Percentiles rank a stretch among this genome's conserved stretches.
Conservation (phyloP, 2,329 filamentous ascomycete genomes). For the Arthroderma uncinatum region DNA sequence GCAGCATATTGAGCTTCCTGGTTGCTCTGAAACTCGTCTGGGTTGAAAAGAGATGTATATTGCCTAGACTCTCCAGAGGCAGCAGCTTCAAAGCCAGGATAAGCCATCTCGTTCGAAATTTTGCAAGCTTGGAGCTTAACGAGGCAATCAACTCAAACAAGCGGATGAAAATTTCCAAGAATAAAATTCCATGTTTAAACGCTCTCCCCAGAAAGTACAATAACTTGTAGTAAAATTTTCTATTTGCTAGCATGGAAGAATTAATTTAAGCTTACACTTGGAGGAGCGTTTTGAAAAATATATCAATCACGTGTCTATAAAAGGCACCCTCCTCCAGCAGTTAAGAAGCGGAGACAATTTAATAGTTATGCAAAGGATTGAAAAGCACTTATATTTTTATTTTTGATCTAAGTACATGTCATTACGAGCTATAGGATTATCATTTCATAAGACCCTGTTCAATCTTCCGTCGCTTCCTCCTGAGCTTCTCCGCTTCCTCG, state of each 20-base stretch:
- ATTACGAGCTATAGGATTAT: conserved; percentile 13
- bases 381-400: not conserved
- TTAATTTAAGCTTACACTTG: not conserved
- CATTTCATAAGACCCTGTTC: conserved; percentile 45
- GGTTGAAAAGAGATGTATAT: not conserved
- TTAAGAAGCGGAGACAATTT: not conserved
- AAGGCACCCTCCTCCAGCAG: not conserved
- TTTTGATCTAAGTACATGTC: conserved; percentile 1
- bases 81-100: not conserved
- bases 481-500: conserved; percentile 73
- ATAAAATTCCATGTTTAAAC: not conserved
- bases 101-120: not conserved
- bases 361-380: not conserved
- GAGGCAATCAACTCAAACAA: not conserved
- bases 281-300: not conserved
- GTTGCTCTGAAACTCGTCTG: not conserved
- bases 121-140: no score
- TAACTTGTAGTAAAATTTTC: not conserved
- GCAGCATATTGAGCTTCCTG: not conserved
- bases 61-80: not conserved
- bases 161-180: not conserved
- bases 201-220: not conserved
- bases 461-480: conserved; percentile 79
- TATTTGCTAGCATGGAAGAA: not conserved
- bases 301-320: not conserved